Base-by-base conservation (phyloP, 2,329 filamentous ascomycete species). In the Myriosclerotinia duriaeana region DNA sequence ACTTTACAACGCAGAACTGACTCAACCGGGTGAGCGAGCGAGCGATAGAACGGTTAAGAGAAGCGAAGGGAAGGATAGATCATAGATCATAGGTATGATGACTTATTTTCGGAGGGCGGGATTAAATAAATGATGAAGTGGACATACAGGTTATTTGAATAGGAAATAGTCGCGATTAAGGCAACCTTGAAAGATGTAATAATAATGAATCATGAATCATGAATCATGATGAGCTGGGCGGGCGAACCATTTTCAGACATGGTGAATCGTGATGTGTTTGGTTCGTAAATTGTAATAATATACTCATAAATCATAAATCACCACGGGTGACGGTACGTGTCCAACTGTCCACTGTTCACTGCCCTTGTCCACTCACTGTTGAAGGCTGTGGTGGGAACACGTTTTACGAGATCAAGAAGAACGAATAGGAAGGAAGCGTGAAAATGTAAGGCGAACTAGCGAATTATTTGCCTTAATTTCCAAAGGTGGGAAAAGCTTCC, bases 391-490 rank as follows among this genome's bases (percentile, higher is more conserved):
- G n/a, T n/a, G n/a, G n/a, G n/a, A n/a, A n/a, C n/a, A n/a, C n/a
- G 26, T 63, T 46, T 64, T 36, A 64, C 52, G 44, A 62, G 64
- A 61, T 65, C 56, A 66, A 69, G 68, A 70, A 15, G 11, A 42
- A 48, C 44, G 34, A 59, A 54, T 46, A 22, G 26, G 34, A 59
- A 38, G 42, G 42, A n/a, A 40, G 53, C 5, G 40, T 14, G 42
- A 40, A 65, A 52, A 9, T 22, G 54, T 53, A 54, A 69, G 69
- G 69, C 69, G 66, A 30, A 68, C 68, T 59, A 61, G 61, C 59
- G 66, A 53, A 34, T 34, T 50, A 55, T 66, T 17, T 59, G 17
- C 36, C 34, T 59, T 65, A n/a, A 48, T 64, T 42, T 34, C 20
- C 38, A 36, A 46, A 30, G 52, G 14, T 20, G 15, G 15, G n/a